Evolutionary conservation across 768 basidiomycete species (phyloP), one percentile per base, ranked within the genome.

Genomic region (Sporobolomyces roseus): DNA sequence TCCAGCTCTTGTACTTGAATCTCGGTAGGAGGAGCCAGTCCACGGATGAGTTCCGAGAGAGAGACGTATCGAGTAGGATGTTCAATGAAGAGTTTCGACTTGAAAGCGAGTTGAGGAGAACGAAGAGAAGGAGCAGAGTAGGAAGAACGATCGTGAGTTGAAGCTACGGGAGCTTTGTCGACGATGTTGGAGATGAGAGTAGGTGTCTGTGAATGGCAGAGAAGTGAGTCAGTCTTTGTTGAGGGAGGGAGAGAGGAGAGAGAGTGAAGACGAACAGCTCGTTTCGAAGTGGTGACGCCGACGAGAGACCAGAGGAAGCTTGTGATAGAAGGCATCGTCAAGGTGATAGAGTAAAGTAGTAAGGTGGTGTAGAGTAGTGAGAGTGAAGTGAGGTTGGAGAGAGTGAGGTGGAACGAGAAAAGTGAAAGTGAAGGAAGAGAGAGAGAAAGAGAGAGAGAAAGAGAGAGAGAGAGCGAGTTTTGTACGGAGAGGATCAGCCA

Each of bases 31-130:
- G 56, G 56, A 3, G 56, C 38, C 25, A 58, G 56, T 45, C 56
- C 56, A 25, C 41, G 56, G 56, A 58, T 58, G 4, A 58, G 21
- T 27, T 58, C 56, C 10, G 56, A 58, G 29, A 58, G 41, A 25
- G 56, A 58, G 27, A 58, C 56, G 56, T 29, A 58, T 2, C 56
- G 38, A 16, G n/a, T 2, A 10, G 56, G 56, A 21, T 58, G 56
- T 12, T 17, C 9, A 1, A 27, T 58, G 56, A 58, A 58, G 27
- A 58, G 56, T 12, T 5, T 27, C 17, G 56, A 58, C 29, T 58
- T 41, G 41, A 45, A 41, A 14, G 56, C 56, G 27, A 27, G 27
- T 29, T 45, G n/a, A 27, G 56, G 27, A 27, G 56, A 45, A 3
- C 29, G 7, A 17, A 58, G 56, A 4, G 56, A 41, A 29, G 56